phyloP scores from a whole-genome alignment of 495 filamentous ascomycete genomes.

The Pseudotulostoma volvatum region DNA sequence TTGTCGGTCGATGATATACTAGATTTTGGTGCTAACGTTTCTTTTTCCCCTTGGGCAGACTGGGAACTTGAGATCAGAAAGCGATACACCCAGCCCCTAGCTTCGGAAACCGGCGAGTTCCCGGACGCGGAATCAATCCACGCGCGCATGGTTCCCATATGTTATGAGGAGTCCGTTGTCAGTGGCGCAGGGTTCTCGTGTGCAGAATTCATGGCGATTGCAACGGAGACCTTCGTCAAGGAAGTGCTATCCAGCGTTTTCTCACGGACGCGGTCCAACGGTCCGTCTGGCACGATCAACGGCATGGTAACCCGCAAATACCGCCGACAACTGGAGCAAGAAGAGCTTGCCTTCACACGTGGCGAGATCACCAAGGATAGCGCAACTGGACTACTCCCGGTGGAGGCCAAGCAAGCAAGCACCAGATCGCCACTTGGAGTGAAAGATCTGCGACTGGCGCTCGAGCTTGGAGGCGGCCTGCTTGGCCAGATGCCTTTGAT shows the following conservation, averaged over 20 bases:
- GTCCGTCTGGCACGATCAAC: slow-evolving; percentile 47
- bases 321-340: slow-evolving; percentile 48
- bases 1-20: background rate
- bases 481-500: slow-evolving; percentile 65
- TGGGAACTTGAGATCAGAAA: slow-evolving; percentile 87
- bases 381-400: slow-evolving; percentile 51
- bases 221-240: slow-evolving; percentile 84
- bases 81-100: slow-evolving; percentile 74
- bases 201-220: slow-evolving; percentile 74
- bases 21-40: background rate
- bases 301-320: slow-evolving; percentile 72
- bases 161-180: slow-evolving; percentile 79
- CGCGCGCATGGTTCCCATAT: slow-evolving; percentile 80
- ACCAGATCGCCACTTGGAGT: slow-evolving; percentile 53
- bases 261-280: slow-evolving; percentile 62
- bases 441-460: slow-evolving; percentile 58
- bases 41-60: slow-evolving; percentile 33
- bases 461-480: slow-evolving; percentile 57
- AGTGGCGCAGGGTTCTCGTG: slow-evolving; percentile 54
- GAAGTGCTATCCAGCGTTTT: slow-evolving; percentile 68
- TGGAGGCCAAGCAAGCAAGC: slow-evolving; percentile 54
- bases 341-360: slow-evolving; percentile 49
- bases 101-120: slow-evolving; percentile 83
- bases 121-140: slow-evolving; percentile 66
- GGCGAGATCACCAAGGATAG: slow-evolving; percentile 52